A percentile compares a stretch with the other conserved stretches of the same genome.
Conservation (phyloP, 1,284 basidiomycete genomes). For the Marasmius tenuissimus region DNA sequence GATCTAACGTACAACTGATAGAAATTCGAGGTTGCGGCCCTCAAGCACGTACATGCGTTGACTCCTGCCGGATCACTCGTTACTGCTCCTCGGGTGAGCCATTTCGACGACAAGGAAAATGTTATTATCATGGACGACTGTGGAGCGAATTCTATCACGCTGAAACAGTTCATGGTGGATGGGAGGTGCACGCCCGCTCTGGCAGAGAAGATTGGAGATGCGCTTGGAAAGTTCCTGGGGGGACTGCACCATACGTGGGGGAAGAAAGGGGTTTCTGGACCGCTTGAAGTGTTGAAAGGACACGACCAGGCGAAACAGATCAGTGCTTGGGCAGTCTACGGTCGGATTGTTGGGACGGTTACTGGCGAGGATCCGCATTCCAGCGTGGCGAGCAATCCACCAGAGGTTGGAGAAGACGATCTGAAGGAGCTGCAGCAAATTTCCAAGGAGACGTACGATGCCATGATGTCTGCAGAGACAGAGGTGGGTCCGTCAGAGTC, state of each 20-base stretch:
- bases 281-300: slow-evolving; percentile 36
- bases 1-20: slow-evolving; percentile 14
- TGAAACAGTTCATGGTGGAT: slow-evolving; percentile 50
- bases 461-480: slow-evolving; percentile 34
- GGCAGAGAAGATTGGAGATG: slow-evolving; percentile 46
- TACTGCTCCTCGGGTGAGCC: slow-evolving; percentile 47
- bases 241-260: slow-evolving; percentile 44
- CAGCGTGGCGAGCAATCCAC: slow-evolving; percentile 37
- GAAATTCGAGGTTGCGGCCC: slow-evolving; percentile 52
- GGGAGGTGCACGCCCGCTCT: slow-evolving; percentile 30
- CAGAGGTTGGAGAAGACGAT: slow-evolving; percentile 35
- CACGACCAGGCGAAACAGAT: slow-evolving; percentile 43
- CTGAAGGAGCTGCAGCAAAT: slow-evolving; percentile 36
- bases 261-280: slow-evolving; percentile 21
- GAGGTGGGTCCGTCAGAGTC: slow-evolving; percentile 35
- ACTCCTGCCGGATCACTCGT: slow-evolving; percentile 36
- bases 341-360: slow-evolving; percentile 43
- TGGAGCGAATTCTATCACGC: slow-evolving; percentile 37
- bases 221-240: slow-evolving; percentile 51
- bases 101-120: slow-evolving; percentile 46
- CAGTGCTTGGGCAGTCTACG: slow-evolving; percentile 30
- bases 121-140: slow-evolving; percentile 63
- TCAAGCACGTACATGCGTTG: slow-evolving; percentile 37
- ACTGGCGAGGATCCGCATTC: slow-evolving; percentile 30
- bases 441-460: slow-evolving; percentile 30